Percentiles rank a stretch among this genome's conserved stretches.
phyloP scores from a whole-genome alignment of 768 basidiomycete species.

The Mycena kentingensis region DNA sequence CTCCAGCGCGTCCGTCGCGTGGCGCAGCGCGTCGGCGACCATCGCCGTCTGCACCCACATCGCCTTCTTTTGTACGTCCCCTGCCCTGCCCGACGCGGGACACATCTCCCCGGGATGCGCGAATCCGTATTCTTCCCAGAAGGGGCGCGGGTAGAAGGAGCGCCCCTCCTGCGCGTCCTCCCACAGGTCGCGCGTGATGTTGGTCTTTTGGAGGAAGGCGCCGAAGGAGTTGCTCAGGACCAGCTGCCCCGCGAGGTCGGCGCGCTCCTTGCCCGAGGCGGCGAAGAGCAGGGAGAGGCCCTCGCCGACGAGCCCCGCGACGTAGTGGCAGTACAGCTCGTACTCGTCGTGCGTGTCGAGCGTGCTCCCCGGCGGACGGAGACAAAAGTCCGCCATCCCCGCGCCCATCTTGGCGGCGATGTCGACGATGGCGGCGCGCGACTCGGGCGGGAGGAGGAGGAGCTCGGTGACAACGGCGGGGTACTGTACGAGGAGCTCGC shows the following conservation, averaged over 20 bases:
- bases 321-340: conserved; percentile 86
- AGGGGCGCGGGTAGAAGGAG: conserved; percentile 93
- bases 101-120: conserved; percentile 69
- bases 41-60: conserved; percentile 85
- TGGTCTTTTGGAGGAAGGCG: conserved; percentile 93
- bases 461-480: conserved; percentile 80
- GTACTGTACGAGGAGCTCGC: conserved; percentile 83
- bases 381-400: conserved; percentile 84
- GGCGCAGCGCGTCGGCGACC: conserved; percentile 84
- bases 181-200: conserved; percentile 93
- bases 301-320: conserved; percentile 96
- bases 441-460: conserved; percentile 61
- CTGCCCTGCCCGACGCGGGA: conserved; percentile 30
- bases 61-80: conserved; percentile 61
- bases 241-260: conserved; percentile 76
- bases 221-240: conserved; percentile 94
- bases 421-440: conserved; percentile 78
- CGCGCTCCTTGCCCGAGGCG: conserved; percentile 78
- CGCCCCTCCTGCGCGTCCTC: conserved; percentile 86
- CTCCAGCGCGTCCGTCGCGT: conserved; percentile 84
- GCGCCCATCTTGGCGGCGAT: conserved; percentile 85
- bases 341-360: neutral
- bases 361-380: neutral
- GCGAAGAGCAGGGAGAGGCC: conserved; percentile 88
- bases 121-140: conserved; percentile 83